Percentiles rank a stretch among this genome's conserved stretches.
Conservation (phyloP, 805 yeast species). For the Monosporozyma siamensis region DNA sequence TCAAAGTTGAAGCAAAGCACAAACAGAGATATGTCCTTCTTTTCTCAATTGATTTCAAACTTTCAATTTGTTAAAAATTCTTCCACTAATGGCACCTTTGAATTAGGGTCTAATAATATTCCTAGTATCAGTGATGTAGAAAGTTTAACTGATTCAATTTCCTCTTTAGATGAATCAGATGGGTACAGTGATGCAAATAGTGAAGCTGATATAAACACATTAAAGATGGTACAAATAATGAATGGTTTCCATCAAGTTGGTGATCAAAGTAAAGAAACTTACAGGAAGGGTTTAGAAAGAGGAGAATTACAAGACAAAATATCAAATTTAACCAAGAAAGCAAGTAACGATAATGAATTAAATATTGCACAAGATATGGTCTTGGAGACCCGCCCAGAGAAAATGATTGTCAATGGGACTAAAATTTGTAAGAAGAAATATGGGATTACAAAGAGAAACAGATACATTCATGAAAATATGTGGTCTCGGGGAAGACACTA, state of each 20-base stretch:
- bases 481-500: neutral
- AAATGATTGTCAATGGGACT: neutral
- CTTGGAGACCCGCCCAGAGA: neutral
- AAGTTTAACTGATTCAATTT: neutral
- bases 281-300: constrained; percentile 1
- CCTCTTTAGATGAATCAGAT: neutral
- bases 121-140: neutral
- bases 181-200: constrained; percentile 7
- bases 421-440: neutral
- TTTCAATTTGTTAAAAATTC: neutral
- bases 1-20: no score
- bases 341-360: neutral
- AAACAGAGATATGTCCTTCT: no score
- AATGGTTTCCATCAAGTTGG: constrained; percentile 1
- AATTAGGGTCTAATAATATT: neutral
- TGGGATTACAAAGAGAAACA: constrained; percentile 1
- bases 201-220: constrained; percentile 15
- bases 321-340: neutral
- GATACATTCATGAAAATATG: constrained; percentile 1
- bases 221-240: constrained; percentile 19
- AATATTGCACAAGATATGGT: neutral
- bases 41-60: neutral
- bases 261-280: neutral
- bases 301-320: neutral
- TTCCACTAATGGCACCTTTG: neutral